Base-by-base conservation (phyloP, 306 rosid species). In the Senna tora region DNA sequence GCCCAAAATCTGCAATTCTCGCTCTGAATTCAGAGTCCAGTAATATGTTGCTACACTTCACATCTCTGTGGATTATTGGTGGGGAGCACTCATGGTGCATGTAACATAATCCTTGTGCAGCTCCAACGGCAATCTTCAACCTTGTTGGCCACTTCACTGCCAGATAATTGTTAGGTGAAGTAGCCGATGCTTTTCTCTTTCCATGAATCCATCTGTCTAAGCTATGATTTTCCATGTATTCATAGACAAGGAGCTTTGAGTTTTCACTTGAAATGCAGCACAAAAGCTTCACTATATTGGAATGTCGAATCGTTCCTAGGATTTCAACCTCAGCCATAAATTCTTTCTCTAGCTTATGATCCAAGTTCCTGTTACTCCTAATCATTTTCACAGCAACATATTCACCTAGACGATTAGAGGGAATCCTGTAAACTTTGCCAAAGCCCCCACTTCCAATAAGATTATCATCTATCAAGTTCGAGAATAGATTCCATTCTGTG, bases 381-480 rank as follows among this genome's bases (percentile, higher is more conserved):
- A 94, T 86, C 79, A 74, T 82, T 67, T 94, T 94, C 62, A 91
- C 99, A 0, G 96, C 97, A 62, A 94, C 87, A 45, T 71, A 80
- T 28, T 84, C 84, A 2, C 83, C 90, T 0, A 83, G 79, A 41
- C 69, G 71, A 57, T 79, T 69, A 0, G 89, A 81, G 59, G 89
- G 65, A 25, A 94, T 42, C 51, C 90, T 75, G 77, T 91, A 89
- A 61, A 94, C 99, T 56, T 83, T 77, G 30, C 97, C 99, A 4
- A 96, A 89, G 0, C 99, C 99, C 49, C 99, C 99, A 51, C 83
- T 84, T 66, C 97, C 99, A 20, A 94, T 85, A 16, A 91, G 87
- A 80, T 94, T 89, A 16, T 30, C 62, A 14, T 89, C 99, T 9
- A 84, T 91, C 81, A 91, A 73, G 60, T 78, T 72, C 1, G 85